Evolutionary conservation across 805 yeast species (phyloP).

Genomic region (Yarrowia alimentaria): DNA sequence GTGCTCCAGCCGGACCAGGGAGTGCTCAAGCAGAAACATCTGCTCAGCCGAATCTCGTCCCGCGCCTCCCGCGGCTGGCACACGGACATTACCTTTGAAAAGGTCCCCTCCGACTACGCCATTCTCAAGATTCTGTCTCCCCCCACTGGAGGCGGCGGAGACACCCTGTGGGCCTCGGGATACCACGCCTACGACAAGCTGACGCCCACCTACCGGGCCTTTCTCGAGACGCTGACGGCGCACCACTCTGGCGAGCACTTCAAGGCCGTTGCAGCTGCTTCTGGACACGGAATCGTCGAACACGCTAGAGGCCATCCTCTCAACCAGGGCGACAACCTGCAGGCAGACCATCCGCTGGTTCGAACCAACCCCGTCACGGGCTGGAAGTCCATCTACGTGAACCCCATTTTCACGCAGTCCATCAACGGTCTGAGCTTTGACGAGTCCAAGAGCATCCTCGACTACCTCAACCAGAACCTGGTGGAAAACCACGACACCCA

Average conservation of each 20-base stretch:
- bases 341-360: slow-evolving; percentile 52
- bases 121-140: slow-evolving; percentile 62
- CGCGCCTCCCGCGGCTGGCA: slow-evolving; percentile 52
- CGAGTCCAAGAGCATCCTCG: slow-evolving; percentile 50
- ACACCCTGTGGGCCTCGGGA: slow-evolving; percentile 54
- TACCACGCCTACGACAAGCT: slow-evolving; percentile 55
- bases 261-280: slow-evolving; percentile 28
- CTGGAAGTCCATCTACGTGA: slow-evolving; percentile 57
- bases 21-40: neutral
- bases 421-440: slow-evolving; percentile 53
- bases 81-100: slow-evolving; percentile 73
- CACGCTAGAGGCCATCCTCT: slow-evolving; percentile 37
- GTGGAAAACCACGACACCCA: slow-evolving; percentile 43
- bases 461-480: slow-evolving; percentile 50
- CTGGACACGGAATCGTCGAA: slow-evolving; percentile 29
- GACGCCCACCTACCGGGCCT: slow-evolving; percentile 49
- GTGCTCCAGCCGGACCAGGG: slow-evolving; percentile 17
- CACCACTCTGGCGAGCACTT: slow-evolving; percentile 33
- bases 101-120: slow-evolving; percentile 71
- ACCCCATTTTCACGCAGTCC: slow-evolving; percentile 51
- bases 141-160: slow-evolving; percentile 52
- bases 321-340: slow-evolving; percentile 35
- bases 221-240: slow-evolving; percentile 44
- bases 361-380: slow-evolving; percentile 69
- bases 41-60: neutral